Conservation (phyloP, 768 basidiomycete species). For the Boletales sp. region DNA sequence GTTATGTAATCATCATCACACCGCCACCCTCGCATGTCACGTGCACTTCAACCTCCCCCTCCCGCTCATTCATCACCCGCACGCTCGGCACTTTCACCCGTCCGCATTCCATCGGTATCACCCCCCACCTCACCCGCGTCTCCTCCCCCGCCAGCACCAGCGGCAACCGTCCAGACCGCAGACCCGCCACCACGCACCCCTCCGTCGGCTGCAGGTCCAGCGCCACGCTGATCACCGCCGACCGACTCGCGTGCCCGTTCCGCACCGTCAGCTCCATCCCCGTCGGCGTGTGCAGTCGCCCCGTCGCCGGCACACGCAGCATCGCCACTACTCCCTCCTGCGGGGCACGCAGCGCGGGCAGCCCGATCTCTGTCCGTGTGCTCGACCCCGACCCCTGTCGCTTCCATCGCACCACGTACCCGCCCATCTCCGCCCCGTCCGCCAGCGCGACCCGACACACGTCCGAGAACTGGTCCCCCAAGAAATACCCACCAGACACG, state of each 20-base stretch:
- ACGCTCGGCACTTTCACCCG: slow-evolving; percentile 59
- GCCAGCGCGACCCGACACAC: slow-evolving; percentile 50
- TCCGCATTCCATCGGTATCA: slow-evolving; percentile 76
- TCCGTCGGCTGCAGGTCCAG: slow-evolving; percentile 68
- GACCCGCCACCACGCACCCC: slow-evolving; percentile 79
- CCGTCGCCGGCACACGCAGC: slow-evolving; percentile 58
- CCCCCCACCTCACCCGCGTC: slow-evolving; percentile 59
- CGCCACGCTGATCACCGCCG: slow-evolving; percentile 67
- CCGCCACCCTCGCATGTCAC: slow-evolving; percentile 19
- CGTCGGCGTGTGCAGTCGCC: slow-evolving; percentile 60
- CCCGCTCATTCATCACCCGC: slow-evolving; percentile 51
- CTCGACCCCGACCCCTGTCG: slow-evolving; percentile 40
- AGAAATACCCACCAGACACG: slow-evolving; percentile 37
- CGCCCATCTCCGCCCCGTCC: slow-evolving; percentile 36
- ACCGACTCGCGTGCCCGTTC: slow-evolving; percentile 58
- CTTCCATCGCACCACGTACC: slow-evolving; percentile 62
- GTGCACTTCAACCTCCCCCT: slow-evolving; percentile 29
- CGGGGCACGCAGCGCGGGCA: slow-evolving; percentile 65
- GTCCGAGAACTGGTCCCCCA: slow-evolving; percentile 64
- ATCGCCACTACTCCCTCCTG: slow-evolving; percentile 62
- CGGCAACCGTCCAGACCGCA: slow-evolving; percentile 63
- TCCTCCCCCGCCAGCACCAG: slow-evolving; percentile 73
- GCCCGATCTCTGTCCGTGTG: slow-evolving; percentile 46
- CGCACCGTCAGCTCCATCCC: slow-evolving; percentile 57
- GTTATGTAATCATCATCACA: neutral